Evolutionary conservation across 2,329 filamentous ascomycete genomes (phyloP).

Genomic region (Ophiostoma quercus): DNA sequence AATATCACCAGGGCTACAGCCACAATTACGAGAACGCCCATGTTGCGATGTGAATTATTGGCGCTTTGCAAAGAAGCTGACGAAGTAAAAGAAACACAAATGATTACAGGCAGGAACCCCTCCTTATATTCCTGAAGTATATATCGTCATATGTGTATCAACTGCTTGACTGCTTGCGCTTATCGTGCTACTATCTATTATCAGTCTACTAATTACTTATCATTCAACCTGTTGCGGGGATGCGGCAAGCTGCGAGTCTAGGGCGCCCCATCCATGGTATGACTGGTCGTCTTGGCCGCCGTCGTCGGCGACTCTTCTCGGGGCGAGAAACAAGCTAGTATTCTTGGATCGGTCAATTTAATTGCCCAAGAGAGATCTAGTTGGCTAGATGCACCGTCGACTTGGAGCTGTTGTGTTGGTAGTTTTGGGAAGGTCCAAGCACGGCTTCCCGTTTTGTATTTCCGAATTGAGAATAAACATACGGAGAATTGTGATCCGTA

Average conservation of each 20-base stretch:
- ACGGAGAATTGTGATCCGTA: not conserved
- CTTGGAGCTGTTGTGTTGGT: not conserved
- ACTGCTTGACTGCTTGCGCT: not conserved
- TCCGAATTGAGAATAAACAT: constrained; percentile 13
- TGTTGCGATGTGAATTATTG: not conserved
- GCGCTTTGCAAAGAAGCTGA: not conserved
- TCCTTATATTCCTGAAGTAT: not conserved
- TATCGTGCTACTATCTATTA: not conserved
- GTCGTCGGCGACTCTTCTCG: constrained; percentile 13
- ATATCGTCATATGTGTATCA: not conserved
- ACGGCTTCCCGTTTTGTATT: constrained; percentile 13
- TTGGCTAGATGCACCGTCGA: not conserved
- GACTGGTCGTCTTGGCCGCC: constrained; percentile 14
- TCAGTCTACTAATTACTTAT: not conserved
- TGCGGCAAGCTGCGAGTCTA: not conserved
- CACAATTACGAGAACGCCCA: not conserved
- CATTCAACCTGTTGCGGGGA: constrained; percentile 1
- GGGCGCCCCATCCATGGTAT: not conserved
- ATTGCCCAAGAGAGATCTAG: not conserved
- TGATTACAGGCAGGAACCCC: not conserved
- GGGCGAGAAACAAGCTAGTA: not conserved
- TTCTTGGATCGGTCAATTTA: not conserved
- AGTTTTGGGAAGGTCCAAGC: constrained; percentile 3
- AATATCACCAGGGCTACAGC: not conserved
- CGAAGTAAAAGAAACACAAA: not conserved